Evolutionary conservation across 2,329 filamentous ascomycete genomes (phyloP), one percentile per base, ranked within the genome.

Genomic region (Nigrospora sphaerica): DNA sequence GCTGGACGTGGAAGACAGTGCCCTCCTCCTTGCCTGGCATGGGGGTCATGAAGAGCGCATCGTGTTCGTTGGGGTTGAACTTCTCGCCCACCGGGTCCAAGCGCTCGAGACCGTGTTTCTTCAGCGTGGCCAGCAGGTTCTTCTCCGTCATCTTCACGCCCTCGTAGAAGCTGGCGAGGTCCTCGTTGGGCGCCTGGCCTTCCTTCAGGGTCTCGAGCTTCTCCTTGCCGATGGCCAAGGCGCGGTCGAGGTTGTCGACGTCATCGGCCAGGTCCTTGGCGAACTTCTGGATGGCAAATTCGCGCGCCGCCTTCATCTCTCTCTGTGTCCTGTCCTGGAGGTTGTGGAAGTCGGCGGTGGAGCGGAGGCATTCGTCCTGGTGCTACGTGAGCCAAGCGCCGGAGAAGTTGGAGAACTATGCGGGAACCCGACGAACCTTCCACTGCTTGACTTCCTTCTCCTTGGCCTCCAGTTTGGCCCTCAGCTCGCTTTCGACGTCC

Each of bases 261-360:
- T 82, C 89, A 66, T 98, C 93, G 57, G 97, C 81, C 39, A 98
- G 83, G 70, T 98, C 93, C 68, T 89, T 86, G 62, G 92, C 89
- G 71, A 98, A 97, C 57, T 85, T 89, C 78, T 95, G 89, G 61
- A 98, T 93, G 61, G 92, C 93, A 60, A 95, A 98, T 70, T 95
- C 88, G 58, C 85, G 85, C 17, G 92, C 88, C 17, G 80, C 71
- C 69, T 93, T 88, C 65, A 95, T 85, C 57, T 98, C 93, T 62
- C 93, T 89, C 66, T 85, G 80, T 38, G 89, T 95, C 62, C 93
- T 88, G 62, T 96, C 89, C 74, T 97, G 92, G 44, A 98, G 86
- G 73, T 97, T 98, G 65, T 89, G 89, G 80, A 95, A 97, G 61
- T 98, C 93, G 70, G 93, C 93, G 54, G 97, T 83, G 46, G 87